phyloP scores from a whole-genome alignment of 768 basidiomycete species.

The Chlorophyllum brunneum region DNA sequence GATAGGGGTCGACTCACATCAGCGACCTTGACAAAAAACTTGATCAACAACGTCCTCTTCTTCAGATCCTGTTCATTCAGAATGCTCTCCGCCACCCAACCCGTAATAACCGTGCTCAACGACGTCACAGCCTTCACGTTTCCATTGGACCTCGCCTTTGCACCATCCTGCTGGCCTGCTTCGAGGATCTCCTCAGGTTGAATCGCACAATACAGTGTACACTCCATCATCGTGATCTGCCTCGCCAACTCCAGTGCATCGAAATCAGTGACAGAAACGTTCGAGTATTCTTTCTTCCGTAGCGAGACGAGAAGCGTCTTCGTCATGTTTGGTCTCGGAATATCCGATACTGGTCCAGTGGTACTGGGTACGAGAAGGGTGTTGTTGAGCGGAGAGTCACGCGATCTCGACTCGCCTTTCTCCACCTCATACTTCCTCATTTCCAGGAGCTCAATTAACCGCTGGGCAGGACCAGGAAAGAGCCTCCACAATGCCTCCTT shows the following conservation, averaged over 20 bases:
- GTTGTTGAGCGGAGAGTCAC: not conserved
- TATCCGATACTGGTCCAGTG: constrained; percentile 48
- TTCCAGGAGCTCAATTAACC: constrained; percentile 66
- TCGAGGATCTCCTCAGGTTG: constrained; percentile 87
- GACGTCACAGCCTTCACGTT: constrained; percentile 84
- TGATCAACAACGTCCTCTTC: constrained; percentile 72
- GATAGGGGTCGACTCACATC: constrained; percentile 53
- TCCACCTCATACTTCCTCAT: constrained; percentile 47
- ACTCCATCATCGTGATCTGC: constrained; percentile 94
- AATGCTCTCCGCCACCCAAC: constrained; percentile 95
- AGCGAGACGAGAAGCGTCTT: constrained; percentile 69
- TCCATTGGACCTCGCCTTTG: constrained; percentile 37
- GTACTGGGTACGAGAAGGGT: constrained; percentile 47
- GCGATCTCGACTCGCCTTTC: constrained; percentile 40
- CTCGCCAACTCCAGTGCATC: constrained; percentile 89
- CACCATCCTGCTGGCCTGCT: constrained; percentile 67
- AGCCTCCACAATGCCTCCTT: constrained; percentile 54
- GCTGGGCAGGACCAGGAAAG: constrained; percentile 67
- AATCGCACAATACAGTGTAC: constrained; percentile 80
- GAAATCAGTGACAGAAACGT: constrained; percentile 82
- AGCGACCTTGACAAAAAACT: constrained; percentile 92
- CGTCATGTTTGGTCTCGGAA: constrained; percentile 85
- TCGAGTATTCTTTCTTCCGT: constrained; percentile 57
- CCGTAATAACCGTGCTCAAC: constrained; percentile 89
- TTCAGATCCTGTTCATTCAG: constrained; percentile 87